phyloP scores from a whole-genome alignment of 2,329 filamentous ascomycete genomes.

The Fusarium praegraminearum region DNA sequence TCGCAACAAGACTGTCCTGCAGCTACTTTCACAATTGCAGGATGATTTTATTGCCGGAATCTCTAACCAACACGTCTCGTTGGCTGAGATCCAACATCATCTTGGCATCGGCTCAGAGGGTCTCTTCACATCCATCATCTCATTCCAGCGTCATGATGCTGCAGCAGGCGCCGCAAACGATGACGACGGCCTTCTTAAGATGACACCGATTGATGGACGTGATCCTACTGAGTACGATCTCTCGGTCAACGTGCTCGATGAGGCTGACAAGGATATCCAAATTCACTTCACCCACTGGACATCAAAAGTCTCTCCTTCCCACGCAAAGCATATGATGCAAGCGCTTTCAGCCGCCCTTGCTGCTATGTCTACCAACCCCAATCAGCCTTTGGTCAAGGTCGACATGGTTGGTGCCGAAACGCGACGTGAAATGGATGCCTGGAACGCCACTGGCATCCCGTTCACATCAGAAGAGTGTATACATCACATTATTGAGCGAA shows the following conservation, averaged over 20 bases:
- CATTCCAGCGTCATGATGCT: conserved; percentile 4
- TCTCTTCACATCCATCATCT: conserved; percentile 1
- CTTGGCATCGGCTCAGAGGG: not conserved
- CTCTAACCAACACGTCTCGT: conserved; percentile 1
- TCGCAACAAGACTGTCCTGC: not conserved
- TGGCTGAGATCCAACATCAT: not conserved
- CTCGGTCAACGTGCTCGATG: conserved; percentile 5
- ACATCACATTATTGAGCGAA: not conserved
- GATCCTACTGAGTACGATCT: conserved; percentile 5
- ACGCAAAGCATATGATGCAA: not conserved
- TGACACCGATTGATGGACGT: not conserved
- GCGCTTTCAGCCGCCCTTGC: not conserved
- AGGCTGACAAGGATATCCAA: not conserved
- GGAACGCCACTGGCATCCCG: not conserved
- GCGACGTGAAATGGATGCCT: not conserved
- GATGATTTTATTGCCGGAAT: not conserved
- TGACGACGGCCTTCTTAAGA: not conserved
- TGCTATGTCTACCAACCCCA: not conserved
- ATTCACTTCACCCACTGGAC: conserved; percentile 6
- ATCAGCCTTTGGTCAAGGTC: not conserved
- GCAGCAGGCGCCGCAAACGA: not conserved
- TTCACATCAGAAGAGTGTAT: not conserved
- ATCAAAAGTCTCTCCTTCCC: not conserved
- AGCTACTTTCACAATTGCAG: not conserved
- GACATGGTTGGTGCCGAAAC: not conserved